A percentile compares a stretch with the other conserved stretches of the same genome.
Evolutionary conservation across 1,139 yeast genomes (phyloP).

Genomic region (Meyerozyma elateridarum): DNA sequence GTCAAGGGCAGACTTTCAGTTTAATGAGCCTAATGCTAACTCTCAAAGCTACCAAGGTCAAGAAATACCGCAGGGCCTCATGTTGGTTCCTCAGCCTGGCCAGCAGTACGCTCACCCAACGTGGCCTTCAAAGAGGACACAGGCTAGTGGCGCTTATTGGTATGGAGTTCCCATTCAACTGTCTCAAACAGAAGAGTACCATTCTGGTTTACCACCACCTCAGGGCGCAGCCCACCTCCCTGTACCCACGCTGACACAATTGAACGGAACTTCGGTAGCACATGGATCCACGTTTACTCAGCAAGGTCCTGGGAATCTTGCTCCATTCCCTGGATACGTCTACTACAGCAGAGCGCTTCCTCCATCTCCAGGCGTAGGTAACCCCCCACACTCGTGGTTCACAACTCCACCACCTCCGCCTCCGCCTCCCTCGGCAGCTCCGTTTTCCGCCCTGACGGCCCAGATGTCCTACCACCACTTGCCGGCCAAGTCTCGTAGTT

Average conservation of each 20-base stretch:
- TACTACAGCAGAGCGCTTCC: background rate
- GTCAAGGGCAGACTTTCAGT: conserved; percentile 61
- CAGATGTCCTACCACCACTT: no score
- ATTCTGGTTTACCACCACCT: background rate
- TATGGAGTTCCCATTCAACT: conserved; percentile 1
- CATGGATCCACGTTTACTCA: background rate
- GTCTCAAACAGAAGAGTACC: background rate
- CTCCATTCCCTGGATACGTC: background rate
- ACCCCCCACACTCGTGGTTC: background rate
- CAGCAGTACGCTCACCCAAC: background rate
- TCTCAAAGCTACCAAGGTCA: no score
- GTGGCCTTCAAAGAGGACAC: conserved; percentile 1
- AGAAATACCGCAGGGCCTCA: no score
- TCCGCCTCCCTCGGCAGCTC: background rate
- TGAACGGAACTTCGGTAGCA: no score
- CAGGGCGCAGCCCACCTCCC: background rate
- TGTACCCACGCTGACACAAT: no score
- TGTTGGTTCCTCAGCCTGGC: no score
- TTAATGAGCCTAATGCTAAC: no score
- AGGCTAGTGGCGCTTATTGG: conserved; percentile 4
- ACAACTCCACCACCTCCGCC: background rate
- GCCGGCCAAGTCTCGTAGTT: conserved; percentile 2
- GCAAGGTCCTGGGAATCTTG: background rate
- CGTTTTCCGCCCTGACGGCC: no score
- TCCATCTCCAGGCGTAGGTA: background rate